Evolutionary conservation across 495 filamentous ascomycete species (phyloP), one percentile per base, ranked within the genome.

Genomic region (Penicillium salamii): DNA sequence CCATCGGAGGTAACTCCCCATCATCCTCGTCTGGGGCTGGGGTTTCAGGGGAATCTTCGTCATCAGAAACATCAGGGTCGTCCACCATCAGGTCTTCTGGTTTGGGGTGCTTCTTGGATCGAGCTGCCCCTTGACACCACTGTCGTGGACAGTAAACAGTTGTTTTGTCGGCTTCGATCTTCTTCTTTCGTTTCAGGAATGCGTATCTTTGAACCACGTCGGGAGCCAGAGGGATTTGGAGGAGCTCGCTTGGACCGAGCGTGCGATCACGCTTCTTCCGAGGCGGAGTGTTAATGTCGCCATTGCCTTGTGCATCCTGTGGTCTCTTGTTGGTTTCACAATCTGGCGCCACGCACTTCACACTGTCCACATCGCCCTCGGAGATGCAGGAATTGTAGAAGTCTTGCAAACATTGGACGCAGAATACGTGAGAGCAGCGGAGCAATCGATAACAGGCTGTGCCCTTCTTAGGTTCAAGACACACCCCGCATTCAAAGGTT

Each of bases 101-200:
- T 57, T 91, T 90, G 26, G 80, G 85, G 61, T 91, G 86, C 54
- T 83, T 87, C 52, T 88, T 85, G 37, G 88, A 90, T 20, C 86
- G 78, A 5, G 89, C 89, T n/a, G 91, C 86, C 15, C 88, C 90
- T 63, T 95, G 90, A 61, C 93, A 98, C 92, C 92, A 98, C 53
- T 82, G 74, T 1, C 93, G 81, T 3, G 93, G 93, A 58, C 93
- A 98, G 62, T 93, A 97, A n/a, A 97, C 79, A 0, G 91, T 97
- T 37, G 82, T 86, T 53, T 88, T 91, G 56, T 98, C 91, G 0
- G 89, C 84, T 63, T 97, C 93, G 7, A 97, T 78, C 54, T 89
- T 85, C 44, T 84, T 87, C 69, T 97, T 98, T 53, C 92, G 87
- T 68, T 95, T 97, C 26, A 98, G 70, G 21, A 80, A 82, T 6